Conservation (phyloP, 2,329 filamentous ascomycete genomes). For the Aureobasidium sp. region DNA sequence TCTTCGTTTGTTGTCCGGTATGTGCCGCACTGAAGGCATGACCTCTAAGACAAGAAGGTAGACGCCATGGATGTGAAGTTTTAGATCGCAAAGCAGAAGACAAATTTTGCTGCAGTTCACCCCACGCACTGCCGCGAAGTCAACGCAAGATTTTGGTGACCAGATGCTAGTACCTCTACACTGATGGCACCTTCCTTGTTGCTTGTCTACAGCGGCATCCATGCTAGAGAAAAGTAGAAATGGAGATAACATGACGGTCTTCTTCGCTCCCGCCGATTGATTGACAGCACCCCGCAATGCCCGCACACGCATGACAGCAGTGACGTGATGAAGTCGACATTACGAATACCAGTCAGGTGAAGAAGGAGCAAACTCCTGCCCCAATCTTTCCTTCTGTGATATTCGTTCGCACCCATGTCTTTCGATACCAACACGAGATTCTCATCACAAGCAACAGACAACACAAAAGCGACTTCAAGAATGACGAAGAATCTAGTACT, state of each 20-base stretch:
- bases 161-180: neutral
- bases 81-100: neutral
- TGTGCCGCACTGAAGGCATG: constrained; percentile 1
- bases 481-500: constrained; percentile 33
- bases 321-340: constrained; percentile 8
- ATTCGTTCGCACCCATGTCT: neutral
- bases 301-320: neutral
- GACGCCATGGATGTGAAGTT: neutral
- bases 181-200: neutral
- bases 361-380: neutral
- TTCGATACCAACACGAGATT: neutral
- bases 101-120: neutral
- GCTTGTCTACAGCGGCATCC: neutral
- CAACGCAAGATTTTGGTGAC: too few relatives aligned
- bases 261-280: neutral
- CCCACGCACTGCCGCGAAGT: neutral
- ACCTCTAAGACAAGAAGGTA: neutral
- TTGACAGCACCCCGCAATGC: neutral
- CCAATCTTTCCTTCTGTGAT: too few relatives aligned
- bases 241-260: neutral
- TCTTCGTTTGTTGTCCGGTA: neutral
- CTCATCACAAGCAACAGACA: neutral
- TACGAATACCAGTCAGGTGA: neutral
- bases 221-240: neutral
- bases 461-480: neutral